Percentiles rank a stretch among this genome's conserved stretches.
Evolutionary conservation across 163 green algal genomes (phyloP).

Genomic region (Chloromonas sp.): DNA sequence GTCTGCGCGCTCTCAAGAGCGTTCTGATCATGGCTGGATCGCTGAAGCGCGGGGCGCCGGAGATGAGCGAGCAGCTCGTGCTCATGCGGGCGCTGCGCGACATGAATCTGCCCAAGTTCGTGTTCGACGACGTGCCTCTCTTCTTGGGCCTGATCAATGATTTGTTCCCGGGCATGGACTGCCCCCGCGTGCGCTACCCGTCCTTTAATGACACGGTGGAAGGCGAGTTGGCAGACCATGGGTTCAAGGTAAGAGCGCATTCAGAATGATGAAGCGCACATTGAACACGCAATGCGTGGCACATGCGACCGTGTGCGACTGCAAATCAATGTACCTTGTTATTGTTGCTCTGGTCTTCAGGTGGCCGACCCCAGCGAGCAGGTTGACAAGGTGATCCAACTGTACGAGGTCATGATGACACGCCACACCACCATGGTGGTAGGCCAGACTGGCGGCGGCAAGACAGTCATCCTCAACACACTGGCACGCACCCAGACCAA

Average conservation of each 20-base stretch:
- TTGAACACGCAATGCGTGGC: too few relatives aligned
- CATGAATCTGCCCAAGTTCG: slow-evolving; percentile 90
- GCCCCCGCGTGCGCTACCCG: slow-evolving; percentile 72
- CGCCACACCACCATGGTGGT: slow-evolving; percentile 88
- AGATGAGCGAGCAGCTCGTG: slow-evolving; percentile 74
- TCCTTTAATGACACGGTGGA: slow-evolving; percentile 83
- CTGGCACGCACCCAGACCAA: slow-evolving; percentile 69
- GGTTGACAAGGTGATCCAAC: slow-evolving; percentile 85
- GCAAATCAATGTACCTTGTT: too few relatives aligned
- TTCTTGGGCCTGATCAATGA: slow-evolving; percentile 79
- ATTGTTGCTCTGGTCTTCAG: too few relatives aligned
- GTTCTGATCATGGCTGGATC: slow-evolving; percentile 84
- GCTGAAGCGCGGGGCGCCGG: slow-evolving; percentile 72
- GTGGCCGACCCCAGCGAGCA: slow-evolving; percentile 38
- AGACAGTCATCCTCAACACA: slow-evolving; percentile 78
- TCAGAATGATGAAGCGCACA: too few relatives aligned
- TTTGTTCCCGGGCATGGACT: slow-evolving; percentile 83
- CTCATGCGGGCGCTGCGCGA: slow-evolving; percentile 83
- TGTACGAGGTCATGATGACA: slow-evolving; percentile 85
- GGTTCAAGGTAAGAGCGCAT: slow-evolving; percentile 49
- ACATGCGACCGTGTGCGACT: too few relatives aligned
- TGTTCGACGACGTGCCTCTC: slow-evolving; percentile 85
- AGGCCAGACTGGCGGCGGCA: slow-evolving; percentile 78
- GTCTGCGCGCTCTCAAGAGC: slow-evolving; percentile 76
- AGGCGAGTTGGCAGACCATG: slow-evolving; percentile 64